A percentile compares a stretch with the other conserved stretches of the same genome.
These are phyloP conservation scores for Lachancea sp. DNA, from an alignment of 805 yeast genomes.

Conservation along the genomic window DNA sequence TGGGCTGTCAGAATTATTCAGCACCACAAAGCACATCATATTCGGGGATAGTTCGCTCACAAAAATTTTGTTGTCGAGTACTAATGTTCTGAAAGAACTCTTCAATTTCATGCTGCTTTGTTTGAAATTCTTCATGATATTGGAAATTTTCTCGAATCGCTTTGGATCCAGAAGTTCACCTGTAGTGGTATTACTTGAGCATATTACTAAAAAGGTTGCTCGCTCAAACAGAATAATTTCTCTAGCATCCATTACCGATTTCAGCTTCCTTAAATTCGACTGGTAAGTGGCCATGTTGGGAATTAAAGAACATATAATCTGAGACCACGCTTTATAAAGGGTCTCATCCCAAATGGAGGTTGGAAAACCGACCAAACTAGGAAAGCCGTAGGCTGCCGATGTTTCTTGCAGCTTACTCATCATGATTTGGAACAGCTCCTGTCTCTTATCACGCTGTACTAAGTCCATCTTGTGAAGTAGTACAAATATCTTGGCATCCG, in stretches of 20 bases:
- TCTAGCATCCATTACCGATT: slow-evolving; percentile 69
- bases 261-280: slow-evolving; percentile 64
- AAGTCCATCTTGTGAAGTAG: slow-evolving; percentile 94
- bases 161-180: slow-evolving; percentile 63
- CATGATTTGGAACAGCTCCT: slow-evolving; percentile 76
- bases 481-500: slow-evolving; percentile 87
- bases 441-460: slow-evolving; percentile 79
- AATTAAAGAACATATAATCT: slow-evolving; percentile 87
- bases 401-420: slow-evolving; percentile 73
- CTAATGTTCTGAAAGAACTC: slow-evolving; percentile 72
- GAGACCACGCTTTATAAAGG: slow-evolving; percentile 94
- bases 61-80: slow-evolving; percentile 52
- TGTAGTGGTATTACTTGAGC: slow-evolving; percentile 35
- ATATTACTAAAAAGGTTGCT: slow-evolving; percentile 70
- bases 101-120: slow-evolving; percentile 85
- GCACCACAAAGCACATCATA: slow-evolving; percentile 54
- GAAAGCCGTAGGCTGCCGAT: slow-evolving; percentile 61
- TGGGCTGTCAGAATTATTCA: slow-evolving; percentile 37
- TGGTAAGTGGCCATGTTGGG: slow-evolving; percentile 85
- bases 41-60: slow-evolving; percentile 54
- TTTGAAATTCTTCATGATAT: slow-evolving; percentile 88
- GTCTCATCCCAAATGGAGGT: slow-evolving; percentile 98
- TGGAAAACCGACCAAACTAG: slow-evolving; percentile 72
- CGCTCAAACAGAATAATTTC: slow-evolving; percentile 90
- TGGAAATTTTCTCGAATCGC: slow-evolving; percentile 88